phyloP scores from a whole-genome alignment of 2,329 filamentous ascomycete species.

The Corinectria fuckeliana region DNA sequence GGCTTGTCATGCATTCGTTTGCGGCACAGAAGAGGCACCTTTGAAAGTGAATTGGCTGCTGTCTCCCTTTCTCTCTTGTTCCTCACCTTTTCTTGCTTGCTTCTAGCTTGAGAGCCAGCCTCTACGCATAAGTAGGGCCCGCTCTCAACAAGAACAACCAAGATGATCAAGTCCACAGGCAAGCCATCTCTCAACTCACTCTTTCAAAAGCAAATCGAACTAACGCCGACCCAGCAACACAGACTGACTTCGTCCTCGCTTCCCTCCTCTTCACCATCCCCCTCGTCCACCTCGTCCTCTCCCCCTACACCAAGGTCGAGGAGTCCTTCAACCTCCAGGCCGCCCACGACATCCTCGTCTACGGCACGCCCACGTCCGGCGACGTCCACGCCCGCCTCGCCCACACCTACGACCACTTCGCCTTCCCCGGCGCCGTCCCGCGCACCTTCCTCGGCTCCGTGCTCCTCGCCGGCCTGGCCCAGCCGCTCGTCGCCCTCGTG shows the following conservation, averaged over 20 bases:
- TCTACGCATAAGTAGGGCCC: too few species aligned
- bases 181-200: not conserved
- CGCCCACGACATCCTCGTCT: slow-evolving; percentile 83
- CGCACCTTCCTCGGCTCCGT: slow-evolving; percentile 87
- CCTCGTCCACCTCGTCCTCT: slow-evolving; percentile 70
- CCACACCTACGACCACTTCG: slow-evolving; percentile 82
- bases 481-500: slow-evolving; percentile 66
- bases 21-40: not conserved
- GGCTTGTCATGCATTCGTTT: not conserved
- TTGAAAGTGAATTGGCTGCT: not conserved
- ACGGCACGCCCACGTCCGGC: slow-evolving; percentile 71
- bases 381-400: slow-evolving; percentile 62
- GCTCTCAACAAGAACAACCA: slow-evolving; percentile 11
- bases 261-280: slow-evolving; percentile 62
- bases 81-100: not conserved
- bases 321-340: slow-evolving; percentile 99
- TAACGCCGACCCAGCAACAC: not conserved
- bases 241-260: slow-evolving; percentile 34
- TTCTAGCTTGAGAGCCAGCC: not conserved
- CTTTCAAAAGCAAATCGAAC: not conserved
- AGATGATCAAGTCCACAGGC: slow-evolving; percentile 34
- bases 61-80: not conserved
- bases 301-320: slow-evolving; percentile 96
- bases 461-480: slow-evolving; percentile 74
- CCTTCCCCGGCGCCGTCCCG: slow-evolving; percentile 90